Conservation (phyloP, 2,329 filamentous ascomycete species). For the Colletotrichum salicis region DNA sequence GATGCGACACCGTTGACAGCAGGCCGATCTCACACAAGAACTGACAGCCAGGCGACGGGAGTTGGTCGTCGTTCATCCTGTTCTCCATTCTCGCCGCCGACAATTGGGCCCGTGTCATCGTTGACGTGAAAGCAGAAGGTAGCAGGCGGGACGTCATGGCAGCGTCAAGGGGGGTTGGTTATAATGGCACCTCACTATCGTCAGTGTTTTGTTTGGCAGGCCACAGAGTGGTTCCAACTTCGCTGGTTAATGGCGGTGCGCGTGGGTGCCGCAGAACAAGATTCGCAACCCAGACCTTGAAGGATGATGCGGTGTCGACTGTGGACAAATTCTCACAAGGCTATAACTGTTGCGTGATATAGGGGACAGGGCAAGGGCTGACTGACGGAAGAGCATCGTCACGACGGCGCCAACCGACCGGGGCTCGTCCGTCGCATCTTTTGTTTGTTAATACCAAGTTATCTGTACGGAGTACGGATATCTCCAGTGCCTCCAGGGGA, state of each 20-base stretch:
- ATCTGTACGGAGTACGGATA: not conserved
- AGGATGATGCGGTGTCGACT: not conserved
- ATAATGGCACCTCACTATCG: constrained; percentile 26
- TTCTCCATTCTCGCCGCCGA: not conserved
- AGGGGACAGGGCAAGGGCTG: not conserved
- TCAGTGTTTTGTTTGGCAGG: not conserved
- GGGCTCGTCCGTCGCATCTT: constrained; percentile 20
- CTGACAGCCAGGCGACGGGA: not conserved
- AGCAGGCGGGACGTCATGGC: constrained; percentile 29
- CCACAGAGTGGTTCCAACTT: not conserved
- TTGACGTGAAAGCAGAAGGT: not conserved
- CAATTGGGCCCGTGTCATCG: not conserved
- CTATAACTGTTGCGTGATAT: constrained; percentile 20
- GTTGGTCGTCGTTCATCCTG: not conserved
- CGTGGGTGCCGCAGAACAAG: not conserved
- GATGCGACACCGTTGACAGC: not conserved
- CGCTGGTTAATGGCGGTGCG: constrained; percentile 5
- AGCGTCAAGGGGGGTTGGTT: constrained; percentile 18
- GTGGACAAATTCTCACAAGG: not conserved
- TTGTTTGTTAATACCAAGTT: constrained; percentile 1
- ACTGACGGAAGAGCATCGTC: not conserved
- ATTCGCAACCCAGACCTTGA: constrained; percentile 10
- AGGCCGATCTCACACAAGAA: not conserved
- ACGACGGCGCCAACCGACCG: constrained; percentile 20
- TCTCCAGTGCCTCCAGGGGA: constrained; percentile 14